These are phyloP conservation scores for Rubus idaeus DNA, from an alignment of 306 rosid species.

Conservation along the genomic window DNA sequence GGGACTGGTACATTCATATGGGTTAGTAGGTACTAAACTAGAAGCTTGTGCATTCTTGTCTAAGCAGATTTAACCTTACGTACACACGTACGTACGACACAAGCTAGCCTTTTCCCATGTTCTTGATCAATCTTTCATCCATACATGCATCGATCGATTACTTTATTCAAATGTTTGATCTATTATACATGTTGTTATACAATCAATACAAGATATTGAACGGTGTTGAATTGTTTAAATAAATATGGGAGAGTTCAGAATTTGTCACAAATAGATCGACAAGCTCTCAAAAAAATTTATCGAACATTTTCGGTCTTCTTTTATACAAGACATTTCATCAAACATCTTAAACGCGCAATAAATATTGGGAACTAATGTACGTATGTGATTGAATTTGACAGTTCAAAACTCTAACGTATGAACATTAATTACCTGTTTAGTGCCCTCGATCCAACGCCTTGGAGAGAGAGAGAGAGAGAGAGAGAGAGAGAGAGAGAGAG, in stretches of 20 bases:
- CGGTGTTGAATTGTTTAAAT: too few species aligned
- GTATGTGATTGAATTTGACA: too few species aligned
- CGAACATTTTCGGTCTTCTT: background rate
- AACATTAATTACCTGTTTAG: background rate
- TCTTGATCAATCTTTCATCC: background rate
- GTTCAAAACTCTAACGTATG: too few species aligned
- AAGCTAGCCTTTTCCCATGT: background rate
- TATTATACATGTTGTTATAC: too few species aligned
- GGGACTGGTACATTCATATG: slow-evolving; percentile 1
- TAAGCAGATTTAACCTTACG: background rate
- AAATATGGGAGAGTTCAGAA: too few species aligned
- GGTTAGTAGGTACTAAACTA: background rate
- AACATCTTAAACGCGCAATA: background rate
- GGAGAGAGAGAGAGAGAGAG: too few species aligned
- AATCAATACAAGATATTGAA: too few species aligned
- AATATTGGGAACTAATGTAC: too few species aligned
- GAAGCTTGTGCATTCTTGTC: background rate
- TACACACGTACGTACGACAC: background rate
- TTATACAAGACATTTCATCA: background rate
- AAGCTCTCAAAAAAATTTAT: background rate
- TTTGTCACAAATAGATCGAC: too few species aligned
- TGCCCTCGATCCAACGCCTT: background rate
- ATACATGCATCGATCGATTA: background rate
- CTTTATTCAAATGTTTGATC: background rate
- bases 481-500: too few species aligned